phyloP scores from a whole-genome alignment of 441 rosid species.

The Syzygium malaccense region DNA sequence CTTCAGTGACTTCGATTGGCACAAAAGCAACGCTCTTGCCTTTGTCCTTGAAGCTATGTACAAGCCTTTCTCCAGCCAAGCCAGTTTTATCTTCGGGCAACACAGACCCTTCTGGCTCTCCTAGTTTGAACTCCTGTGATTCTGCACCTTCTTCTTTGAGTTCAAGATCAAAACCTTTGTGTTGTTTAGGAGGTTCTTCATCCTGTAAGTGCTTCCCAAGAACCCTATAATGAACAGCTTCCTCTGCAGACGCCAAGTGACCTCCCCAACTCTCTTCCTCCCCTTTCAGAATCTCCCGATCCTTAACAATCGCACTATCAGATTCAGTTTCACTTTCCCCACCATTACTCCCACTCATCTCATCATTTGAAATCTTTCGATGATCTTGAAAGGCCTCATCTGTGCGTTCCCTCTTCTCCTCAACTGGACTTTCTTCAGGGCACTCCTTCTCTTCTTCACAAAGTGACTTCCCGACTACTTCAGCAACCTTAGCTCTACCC shows the following conservation, averaged over 20 bases:
- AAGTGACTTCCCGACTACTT: slow-evolving; percentile 1
- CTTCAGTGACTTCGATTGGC: slow-evolving; percentile 18
- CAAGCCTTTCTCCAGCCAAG: slow-evolving; percentile 22
- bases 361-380: slow-evolving; percentile 17
- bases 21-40: slow-evolving; percentile 58
- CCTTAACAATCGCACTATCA: slow-evolving; percentile 19
- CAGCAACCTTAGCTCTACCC: slow-evolving; percentile 4
- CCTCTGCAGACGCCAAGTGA: slow-evolving; percentile 19
- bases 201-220: slow-evolving; percentile 17
- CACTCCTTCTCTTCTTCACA: slow-evolving; percentile 10
- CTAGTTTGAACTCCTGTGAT: slow-evolving; percentile 20
- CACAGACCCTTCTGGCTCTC: slow-evolving; percentile 20
- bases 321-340: slow-evolving; percentile 25
- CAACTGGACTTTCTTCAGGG: slow-evolving; percentile 11
- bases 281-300: background rate
- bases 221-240: slow-evolving; percentile 12
- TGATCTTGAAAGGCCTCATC: slow-evolving; percentile 21
- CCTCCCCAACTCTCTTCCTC: slow-evolving; percentile 22
- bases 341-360: slow-evolving; percentile 11
- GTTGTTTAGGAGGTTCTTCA: slow-evolving; percentile 25
- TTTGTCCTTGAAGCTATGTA: slow-evolving; percentile 46
- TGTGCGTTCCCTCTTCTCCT: slow-evolving; percentile 23
- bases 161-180: slow-evolving; percentile 35
- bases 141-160: slow-evolving; percentile 33
- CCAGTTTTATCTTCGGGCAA: slow-evolving; percentile 14